These are phyloP conservation scores for Nannochloropsis gaditana DNA, from an alignment of 108 stramenopile genomes.

Conservation along the genomic window DNA sequence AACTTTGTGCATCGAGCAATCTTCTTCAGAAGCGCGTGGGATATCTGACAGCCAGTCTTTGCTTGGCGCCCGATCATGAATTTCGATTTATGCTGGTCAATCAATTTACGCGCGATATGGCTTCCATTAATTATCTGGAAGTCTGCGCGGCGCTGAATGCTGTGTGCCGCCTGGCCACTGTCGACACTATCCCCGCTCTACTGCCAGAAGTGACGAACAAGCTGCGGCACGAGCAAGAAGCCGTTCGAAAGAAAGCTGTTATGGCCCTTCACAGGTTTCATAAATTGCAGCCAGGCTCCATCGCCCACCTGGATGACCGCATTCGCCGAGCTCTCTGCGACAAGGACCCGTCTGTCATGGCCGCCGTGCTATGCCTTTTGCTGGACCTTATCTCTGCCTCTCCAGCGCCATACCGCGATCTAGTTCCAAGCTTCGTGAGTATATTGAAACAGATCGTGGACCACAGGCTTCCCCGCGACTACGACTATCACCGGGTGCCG, in stretches of 20 bases:
- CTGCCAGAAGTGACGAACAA: conserved; percentile 30
- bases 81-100: conserved; percentile 99
- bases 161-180: conserved; percentile 67
- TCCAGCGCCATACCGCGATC: conserved; percentile 69
- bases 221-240: conserved; percentile 50
- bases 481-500: conserved; percentile 96
- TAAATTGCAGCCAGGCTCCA: conserved; percentile 73
- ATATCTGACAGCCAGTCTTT: conserved; percentile 81
- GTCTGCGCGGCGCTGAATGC: conserved; percentile 77
- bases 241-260: conserved; percentile 65
- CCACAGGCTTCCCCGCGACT: conserved; percentile 90
- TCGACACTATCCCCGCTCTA: conserved; percentile 75
- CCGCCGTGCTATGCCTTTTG: conserved; percentile 78
- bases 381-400: conserved; percentile 68
- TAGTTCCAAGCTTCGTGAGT: conserved; percentile 81
- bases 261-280: conserved; percentile 81
- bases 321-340: conserved; percentile 85
- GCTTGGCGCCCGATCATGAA: conserved; percentile 87
- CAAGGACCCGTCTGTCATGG: conserved; percentile 87
- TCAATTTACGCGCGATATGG: conserved; percentile 94
- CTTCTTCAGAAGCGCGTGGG: conserved; percentile 87
- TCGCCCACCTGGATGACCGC: conserved; percentile 70
- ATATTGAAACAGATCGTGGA: conserved; percentile 97
- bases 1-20: conserved; percentile 80
- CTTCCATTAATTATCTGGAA: conserved; percentile 75